Evolutionary conservation across 2,329 filamentous ascomycete species (phyloP).

Genomic region (Rhynchosporium secalis): DNA sequence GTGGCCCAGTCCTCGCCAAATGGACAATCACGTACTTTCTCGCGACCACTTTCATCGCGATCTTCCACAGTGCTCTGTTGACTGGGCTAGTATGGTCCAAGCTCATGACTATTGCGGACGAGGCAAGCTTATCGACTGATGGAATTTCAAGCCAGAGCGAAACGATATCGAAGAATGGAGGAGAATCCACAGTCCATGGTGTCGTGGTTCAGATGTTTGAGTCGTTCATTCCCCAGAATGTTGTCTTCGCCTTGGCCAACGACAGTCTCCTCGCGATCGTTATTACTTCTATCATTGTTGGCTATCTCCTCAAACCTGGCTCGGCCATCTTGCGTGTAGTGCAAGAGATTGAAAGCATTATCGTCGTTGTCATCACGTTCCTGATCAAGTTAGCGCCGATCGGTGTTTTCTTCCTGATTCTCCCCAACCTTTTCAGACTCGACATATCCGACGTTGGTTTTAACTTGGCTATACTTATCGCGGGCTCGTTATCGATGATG

Average conservation of each 20-base stretch:
- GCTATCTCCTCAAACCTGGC: slow-evolving; percentile 7
- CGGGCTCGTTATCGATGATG: slow-evolving; percentile 8
- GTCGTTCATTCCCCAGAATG: slow-evolving; percentile 14
- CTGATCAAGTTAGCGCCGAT: slow-evolving; percentile 14
- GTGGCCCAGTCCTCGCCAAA: slow-evolving; percentile 6
- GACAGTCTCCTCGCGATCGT: slow-evolving; percentile 12
- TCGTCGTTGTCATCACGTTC: slow-evolving; percentile 10
- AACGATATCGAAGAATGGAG: background rate
- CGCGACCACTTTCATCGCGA: slow-evolving; percentile 11
- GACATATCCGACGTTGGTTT: slow-evolving; percentile 11
- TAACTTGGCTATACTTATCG: slow-evolving; percentile 9
- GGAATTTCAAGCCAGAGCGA: background rate
- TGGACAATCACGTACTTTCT: slow-evolving; percentile 13
- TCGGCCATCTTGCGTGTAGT: slow-evolving; percentile 9
- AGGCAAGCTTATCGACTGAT: background rate
- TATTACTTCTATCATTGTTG: slow-evolving; percentile 2
- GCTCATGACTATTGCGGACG: slow-evolving; percentile 5
- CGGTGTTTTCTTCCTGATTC: slow-evolving; percentile 16
- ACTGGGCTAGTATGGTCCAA: slow-evolving; percentile 12
- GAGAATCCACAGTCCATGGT: background rate
- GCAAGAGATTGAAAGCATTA: slow-evolving; percentile 5
- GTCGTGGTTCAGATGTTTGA: slow-evolving; percentile 14
- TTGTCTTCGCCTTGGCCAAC: slow-evolving; percentile 12
- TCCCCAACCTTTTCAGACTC: slow-evolving; percentile 16
- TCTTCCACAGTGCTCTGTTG: slow-evolving; percentile 14